Conservation (phyloP, 1,284 basidiomycete genomes). For the Tremellales sp. region DNA sequence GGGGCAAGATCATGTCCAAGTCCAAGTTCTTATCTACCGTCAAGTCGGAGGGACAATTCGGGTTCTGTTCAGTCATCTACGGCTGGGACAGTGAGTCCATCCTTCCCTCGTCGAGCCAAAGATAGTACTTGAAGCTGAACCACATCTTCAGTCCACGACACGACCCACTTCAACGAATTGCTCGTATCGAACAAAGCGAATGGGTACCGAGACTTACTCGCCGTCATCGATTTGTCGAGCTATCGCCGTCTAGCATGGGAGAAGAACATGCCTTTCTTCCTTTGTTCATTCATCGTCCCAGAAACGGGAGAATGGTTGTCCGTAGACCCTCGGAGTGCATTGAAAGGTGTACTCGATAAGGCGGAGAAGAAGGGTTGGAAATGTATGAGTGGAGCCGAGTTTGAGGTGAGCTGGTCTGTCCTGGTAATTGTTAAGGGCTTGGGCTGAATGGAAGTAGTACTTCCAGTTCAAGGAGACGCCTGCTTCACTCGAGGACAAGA, state of each 20-base stretch:
- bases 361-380: conserved; percentile 54
- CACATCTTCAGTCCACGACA: conserved; percentile 65
- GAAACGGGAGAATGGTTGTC: conserved; percentile 68
- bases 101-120: background rate
- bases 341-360: conserved; percentile 58
- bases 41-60: conserved; percentile 71
- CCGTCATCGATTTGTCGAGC: conserved; percentile 75
- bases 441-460: conserved; percentile 57
- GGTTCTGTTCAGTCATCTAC: conserved; percentile 85
- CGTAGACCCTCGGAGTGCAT: conserved; percentile 80
- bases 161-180: conserved; percentile 75
- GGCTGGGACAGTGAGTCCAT: conserved; percentile 47
- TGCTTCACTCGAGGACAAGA: conserved; percentile 68
- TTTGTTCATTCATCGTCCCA: conserved; percentile 83
- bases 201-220: conserved; percentile 84
- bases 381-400: conserved; percentile 80
- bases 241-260: conserved; percentile 91
- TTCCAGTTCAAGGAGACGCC: conserved; percentile 94
- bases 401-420: conserved; percentile 60
- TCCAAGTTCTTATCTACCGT: conserved; percentile 84
- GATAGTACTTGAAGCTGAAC: conserved; percentile 1
- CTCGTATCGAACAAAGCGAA: conserved; percentile 84
- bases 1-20: conserved; percentile 93
- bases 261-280: conserved; percentile 84
- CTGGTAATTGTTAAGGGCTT: background rate